Percentiles rank a stretch among this genome's conserved stretches.
Conservation (phyloP, 768 basidiomycete genomes). For the Leccinum variicolor region DNA sequence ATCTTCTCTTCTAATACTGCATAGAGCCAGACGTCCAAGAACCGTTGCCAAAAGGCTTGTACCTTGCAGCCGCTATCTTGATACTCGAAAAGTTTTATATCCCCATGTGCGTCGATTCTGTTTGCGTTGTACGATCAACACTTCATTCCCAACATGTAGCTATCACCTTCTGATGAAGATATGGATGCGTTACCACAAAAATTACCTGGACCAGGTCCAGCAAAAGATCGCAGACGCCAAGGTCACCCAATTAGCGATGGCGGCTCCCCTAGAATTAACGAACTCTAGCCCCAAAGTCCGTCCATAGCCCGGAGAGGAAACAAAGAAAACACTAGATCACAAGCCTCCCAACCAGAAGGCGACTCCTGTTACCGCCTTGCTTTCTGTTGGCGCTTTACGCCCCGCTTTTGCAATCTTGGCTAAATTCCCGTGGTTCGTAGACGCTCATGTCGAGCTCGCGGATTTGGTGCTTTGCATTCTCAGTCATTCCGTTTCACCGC, state of each 20-base stretch:
- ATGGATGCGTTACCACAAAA: constrained; percentile 66
- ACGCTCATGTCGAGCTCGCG: constrained; percentile 77
- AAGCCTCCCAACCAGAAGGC: constrained; percentile 74
- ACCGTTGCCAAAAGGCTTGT: constrained; percentile 64
- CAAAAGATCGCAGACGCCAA: constrained; percentile 66
- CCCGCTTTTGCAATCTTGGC: constrained; percentile 77
- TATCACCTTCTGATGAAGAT: constrained; percentile 70
- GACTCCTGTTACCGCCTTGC: constrained; percentile 71
- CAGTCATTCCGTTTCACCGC: constrained; percentile 60
- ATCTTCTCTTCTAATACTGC: constrained; percentile 12
- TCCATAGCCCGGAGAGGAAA: constrained; percentile 36
- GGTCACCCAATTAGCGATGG: constrained; percentile 77
- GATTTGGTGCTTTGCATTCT: constrained; percentile 81
- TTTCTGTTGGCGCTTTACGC: constrained; percentile 80
- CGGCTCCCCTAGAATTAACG: constrained; percentile 69
- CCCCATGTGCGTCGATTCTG: constrained; percentile 65
- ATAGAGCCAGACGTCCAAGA: constrained; percentile 61
- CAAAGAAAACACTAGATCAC: constrained; percentile 33
- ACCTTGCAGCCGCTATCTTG: constrained; percentile 79
- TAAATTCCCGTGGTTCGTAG: constrained; percentile 81
- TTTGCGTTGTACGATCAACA: neutral
- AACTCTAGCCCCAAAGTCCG: constrained; percentile 40
- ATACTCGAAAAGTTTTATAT: constrained; percentile 90
- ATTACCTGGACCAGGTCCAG: constrained; percentile 62
- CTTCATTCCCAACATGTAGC: constrained; percentile 37